phyloP scores from a whole-genome alignment of 129 eudicot genomes.

The Saussurea involucrata region DNA sequence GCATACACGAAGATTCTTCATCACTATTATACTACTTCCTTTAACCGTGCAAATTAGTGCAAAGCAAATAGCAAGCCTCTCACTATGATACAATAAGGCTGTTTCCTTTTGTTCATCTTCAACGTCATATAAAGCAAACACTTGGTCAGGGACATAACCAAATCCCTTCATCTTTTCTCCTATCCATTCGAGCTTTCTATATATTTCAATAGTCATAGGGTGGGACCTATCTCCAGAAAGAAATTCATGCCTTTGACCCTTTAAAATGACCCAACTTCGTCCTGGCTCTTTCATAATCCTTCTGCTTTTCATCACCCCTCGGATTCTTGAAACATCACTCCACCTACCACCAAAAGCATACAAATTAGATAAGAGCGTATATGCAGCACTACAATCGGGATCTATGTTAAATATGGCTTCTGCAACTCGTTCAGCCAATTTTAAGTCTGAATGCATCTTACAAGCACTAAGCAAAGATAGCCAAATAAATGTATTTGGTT shows the following conservation, averaged over 20 bases:
- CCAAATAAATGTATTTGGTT: slow-evolving; percentile 56
- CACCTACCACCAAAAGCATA: slow-evolving; percentile 76
- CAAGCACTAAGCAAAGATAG: slow-evolving; percentile 74
- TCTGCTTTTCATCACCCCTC: slow-evolving; percentile 54
- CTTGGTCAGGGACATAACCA: slow-evolving; percentile 49
- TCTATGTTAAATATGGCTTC: slow-evolving; percentile 44
- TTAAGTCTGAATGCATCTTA: slow-evolving; percentile 49
- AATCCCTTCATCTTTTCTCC: slow-evolving; percentile 42
- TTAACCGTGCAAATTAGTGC: slow-evolving; percentile 34
- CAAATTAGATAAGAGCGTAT: slow-evolving; percentile 62
- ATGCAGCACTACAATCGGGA: slow-evolving; percentile 65
- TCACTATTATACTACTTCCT: slow-evolving; percentile 45
- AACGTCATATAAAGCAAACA: slow-evolving; percentile 48
- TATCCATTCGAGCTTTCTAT: slow-evolving; percentile 40
- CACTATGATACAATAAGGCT: slow-evolving; percentile 43
- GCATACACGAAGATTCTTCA: slow-evolving; percentile 68
- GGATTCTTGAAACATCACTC: slow-evolving; percentile 69
- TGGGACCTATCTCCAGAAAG: slow-evolving; percentile 49
- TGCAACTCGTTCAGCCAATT: slow-evolving; percentile 67
- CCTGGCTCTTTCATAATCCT: slow-evolving; percentile 51
- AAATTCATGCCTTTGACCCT: slow-evolving; percentile 41
- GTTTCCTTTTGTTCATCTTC: slow-evolving; percentile 59
- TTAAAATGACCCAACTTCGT: slow-evolving; percentile 56
- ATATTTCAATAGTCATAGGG: slow-evolving; percentile 35
- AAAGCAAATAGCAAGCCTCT: slow-evolving; percentile 55